phyloP scores from a whole-genome alignment of 805 yeast species.

The Ogataea saltuana region DNA sequence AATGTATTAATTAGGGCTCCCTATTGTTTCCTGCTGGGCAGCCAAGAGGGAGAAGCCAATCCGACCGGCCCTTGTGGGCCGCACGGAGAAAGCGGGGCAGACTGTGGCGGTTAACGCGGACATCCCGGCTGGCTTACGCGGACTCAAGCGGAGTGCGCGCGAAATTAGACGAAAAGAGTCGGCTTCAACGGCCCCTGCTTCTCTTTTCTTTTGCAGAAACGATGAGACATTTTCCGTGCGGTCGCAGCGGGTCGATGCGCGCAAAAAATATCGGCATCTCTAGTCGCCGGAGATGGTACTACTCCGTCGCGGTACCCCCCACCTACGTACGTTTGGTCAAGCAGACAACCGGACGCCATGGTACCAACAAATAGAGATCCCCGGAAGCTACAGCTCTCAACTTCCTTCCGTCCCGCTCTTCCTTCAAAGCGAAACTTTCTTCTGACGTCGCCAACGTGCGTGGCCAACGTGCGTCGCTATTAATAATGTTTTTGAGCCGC shows the following conservation, averaged over 20 bases:
- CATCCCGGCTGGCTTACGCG: background rate
- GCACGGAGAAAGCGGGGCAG: background rate
- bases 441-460: no score
- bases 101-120: no score
- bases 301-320: no score
- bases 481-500: no score
- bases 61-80: background rate
- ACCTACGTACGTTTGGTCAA: no score
- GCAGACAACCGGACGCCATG: no score
- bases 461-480: no score
- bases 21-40: background rate
- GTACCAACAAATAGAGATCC: no score
- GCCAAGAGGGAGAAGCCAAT: background rate
- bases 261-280: background rate
- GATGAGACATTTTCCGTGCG: conserved; percentile 4
- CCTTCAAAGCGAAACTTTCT: no score
- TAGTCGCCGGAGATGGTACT: background rate
- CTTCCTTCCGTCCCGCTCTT: no score
- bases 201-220: background rate
- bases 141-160: background rate
- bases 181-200: background rate
- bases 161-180: background rate
- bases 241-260: conserved; percentile 1
- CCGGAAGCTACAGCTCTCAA: no score
- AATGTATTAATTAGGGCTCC: background rate